These are phyloP conservation scores for Ceratorhiza oryzae-sativae DNA, from an alignment of 1,284 basidiomycete species.

Conservation along the genomic window DNA sequence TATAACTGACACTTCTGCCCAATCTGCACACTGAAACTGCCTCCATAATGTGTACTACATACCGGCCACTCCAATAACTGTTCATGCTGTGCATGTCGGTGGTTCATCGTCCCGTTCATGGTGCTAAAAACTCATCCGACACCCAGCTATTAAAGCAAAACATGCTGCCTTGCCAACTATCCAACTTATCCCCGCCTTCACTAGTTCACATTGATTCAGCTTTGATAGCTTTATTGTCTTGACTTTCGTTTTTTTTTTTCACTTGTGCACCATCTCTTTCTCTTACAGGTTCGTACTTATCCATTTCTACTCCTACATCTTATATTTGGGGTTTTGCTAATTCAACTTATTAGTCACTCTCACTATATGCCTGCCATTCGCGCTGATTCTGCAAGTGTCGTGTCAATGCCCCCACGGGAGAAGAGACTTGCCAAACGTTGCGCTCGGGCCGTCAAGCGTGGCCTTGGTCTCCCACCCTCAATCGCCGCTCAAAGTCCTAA, in stretches of 20 bases:
- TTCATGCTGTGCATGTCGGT: background rate
- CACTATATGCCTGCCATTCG: background rate
- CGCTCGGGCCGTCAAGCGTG: background rate
- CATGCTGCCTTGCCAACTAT: background rate
- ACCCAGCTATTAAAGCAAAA: background rate
- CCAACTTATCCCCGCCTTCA: too few species aligned
- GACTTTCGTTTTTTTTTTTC: background rate
- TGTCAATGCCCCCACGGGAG: conserved; percentile 10
- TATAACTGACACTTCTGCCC: too few species aligned
- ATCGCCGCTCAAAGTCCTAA: background rate
- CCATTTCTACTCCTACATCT: background rate
- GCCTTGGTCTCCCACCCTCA: conserved; percentile 11
- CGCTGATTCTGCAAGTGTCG: background rate
- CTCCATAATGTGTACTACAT: background rate
- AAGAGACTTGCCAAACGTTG: background rate
- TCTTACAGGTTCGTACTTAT: background rate
- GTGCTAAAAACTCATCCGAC: background rate
- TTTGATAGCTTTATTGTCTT: background rate
- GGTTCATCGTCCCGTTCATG: background rate
- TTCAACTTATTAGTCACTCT: background rate
- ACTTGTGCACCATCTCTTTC: too few species aligned
- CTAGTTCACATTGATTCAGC: background rate
- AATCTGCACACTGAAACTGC: background rate
- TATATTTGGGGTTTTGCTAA: background rate
- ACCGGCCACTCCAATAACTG: background rate